phyloP scores from a whole-genome alignment of 148 eudicot species.

The Fallopia convolvulus region DNA sequence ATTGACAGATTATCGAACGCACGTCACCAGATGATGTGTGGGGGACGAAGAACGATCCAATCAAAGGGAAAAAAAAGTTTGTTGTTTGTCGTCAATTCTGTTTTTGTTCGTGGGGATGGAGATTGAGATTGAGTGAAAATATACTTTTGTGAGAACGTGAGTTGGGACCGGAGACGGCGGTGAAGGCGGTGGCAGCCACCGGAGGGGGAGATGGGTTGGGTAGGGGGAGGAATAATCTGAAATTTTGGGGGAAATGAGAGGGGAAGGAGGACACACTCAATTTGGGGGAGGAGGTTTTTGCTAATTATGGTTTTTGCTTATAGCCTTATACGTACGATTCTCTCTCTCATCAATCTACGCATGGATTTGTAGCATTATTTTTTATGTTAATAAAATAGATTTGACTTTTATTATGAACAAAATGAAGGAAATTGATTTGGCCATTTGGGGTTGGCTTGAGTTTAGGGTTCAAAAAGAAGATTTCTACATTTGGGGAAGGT shows the following conservation, averaged over 20 bases:
- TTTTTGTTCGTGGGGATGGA: background rate
- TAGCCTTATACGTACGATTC: background rate
- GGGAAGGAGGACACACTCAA: background rate
- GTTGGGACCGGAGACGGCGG: background rate
- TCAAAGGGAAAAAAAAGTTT: background rate
- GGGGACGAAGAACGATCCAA: background rate
- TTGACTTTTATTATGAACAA: background rate
- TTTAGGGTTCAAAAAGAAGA: no score
- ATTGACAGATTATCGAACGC: background rate
- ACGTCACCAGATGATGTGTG: background rate
- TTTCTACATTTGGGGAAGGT: no score
- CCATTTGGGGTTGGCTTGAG: no score
- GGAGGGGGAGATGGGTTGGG: background rate
- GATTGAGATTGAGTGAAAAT: background rate
- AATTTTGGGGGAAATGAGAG: background rate
- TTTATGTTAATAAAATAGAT: background rate
- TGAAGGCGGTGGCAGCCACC: background rate
- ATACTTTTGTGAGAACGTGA: background rate
- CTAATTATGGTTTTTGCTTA: conserved; percentile 5
- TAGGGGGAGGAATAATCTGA: background rate
- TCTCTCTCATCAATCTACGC: conserved; percentile 1
- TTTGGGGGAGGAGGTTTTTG: background rate
- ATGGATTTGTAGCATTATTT: background rate
- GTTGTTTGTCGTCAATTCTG: background rate
- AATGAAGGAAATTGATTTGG: no score